A percentile compares a stretch with the other conserved stretches of the same genome.
Conservation (phyloP, 345 rosid genomes). For the Sisymbrium irio region DNA sequence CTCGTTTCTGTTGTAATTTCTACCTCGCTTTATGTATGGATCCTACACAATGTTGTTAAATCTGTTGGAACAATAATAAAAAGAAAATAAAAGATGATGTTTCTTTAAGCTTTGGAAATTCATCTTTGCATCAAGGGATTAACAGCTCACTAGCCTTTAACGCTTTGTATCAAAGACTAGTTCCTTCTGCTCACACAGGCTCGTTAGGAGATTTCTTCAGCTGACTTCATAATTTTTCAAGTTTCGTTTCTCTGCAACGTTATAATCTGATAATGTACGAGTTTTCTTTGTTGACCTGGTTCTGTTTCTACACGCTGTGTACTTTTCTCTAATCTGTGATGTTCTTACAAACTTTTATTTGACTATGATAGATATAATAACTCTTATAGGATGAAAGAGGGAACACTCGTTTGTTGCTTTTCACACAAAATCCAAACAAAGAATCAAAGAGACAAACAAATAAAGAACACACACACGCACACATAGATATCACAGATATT, state of each 20-base stretch:
- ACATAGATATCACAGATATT: neutral
- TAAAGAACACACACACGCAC: neutral
- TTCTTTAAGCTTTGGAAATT: neutral
- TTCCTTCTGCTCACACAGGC: slow-evolving; percentile 1
- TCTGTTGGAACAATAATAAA: slow-evolving; percentile 16
- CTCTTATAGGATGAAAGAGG: neutral
- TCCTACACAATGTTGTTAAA: slow-evolving; percentile 10
- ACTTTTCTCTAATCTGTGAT: neutral
- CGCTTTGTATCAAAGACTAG: neutral
- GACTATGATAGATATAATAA: neutral
- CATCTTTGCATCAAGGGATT: neutral
- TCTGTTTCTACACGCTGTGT: neutral
- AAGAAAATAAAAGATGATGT: neutral
- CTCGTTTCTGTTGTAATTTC: slow-evolving; percentile 15
- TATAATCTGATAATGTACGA: neutral
- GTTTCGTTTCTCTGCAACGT: neutral
- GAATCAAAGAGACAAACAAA: slow-evolving; percentile 8
- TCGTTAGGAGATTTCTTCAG: neutral
- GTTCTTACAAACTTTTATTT: neutral
- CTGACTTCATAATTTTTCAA: neutral
- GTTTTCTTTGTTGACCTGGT: neutral
- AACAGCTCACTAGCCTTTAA: neutral
- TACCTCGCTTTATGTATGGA: slow-evolving; percentile 17
- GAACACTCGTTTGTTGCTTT: slow-evolving; percentile 1
- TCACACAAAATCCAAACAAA: slow-evolving; percentile 20